Evolutionary conservation across 306 rosid genomes (phyloP), one percentile per base, ranked within the genome.

Genomic region (Glycyrrhiza uralensis): DNA sequence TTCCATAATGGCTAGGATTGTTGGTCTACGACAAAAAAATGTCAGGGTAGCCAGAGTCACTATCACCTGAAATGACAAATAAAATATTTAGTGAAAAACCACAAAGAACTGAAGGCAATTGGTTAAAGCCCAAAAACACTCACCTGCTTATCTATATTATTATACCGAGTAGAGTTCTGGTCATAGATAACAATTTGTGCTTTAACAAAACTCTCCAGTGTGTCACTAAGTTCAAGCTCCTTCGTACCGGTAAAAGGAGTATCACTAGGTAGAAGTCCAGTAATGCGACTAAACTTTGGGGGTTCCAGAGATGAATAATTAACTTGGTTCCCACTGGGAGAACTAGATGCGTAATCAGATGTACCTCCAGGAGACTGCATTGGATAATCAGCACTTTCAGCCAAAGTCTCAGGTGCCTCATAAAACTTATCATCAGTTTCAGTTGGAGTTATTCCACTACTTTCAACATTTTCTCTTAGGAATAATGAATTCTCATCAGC

Each of bases 21-120:
- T 94, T 55, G 90, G 94, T 84, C 99, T 83, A 23, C 97, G 96
- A 68, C 97, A 91, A 80, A 87, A 94, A 75, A 94, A 94, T 69
- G 97, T 87, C 85, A 94, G 65, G 32, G 96, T 89, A 52, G 97
- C 83, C 84, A 94, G 74, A 61, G 97, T 91, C 72, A 91, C 85
- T 1, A 78, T 77, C 59, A 94, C 91, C 99, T 94, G 88, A 63
- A 85, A 77, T 71, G 62, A 39, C 33, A 56, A 29, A 62, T 69
- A 46, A 51, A 76, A 42, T 45, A 73, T 47, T 58, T 54, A 18
- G 78, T 50, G 59, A 32, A 24, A 55, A 65, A 26, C 67, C 58
- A 63, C 4, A 38, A 7, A 36, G 44, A 45, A 71, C 75, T 15
- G 32, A 54, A 70, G 69, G 10, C 28, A 79, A 65, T 55, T 42